phyloP scores from a whole-genome alignment of 441 rosid species.

The Adansonia rubrostipa region DNA sequence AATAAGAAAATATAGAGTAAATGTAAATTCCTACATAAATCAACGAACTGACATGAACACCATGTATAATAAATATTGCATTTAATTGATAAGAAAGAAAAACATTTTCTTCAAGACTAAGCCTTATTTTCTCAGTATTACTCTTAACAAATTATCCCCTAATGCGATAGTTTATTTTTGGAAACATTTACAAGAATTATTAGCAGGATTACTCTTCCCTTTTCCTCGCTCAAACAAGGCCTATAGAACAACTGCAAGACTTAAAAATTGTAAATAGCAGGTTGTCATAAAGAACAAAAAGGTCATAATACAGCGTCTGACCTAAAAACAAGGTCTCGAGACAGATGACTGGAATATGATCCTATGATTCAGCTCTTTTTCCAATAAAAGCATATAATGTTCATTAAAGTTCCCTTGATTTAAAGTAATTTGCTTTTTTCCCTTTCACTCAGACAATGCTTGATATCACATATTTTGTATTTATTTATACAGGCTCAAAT shows the following conservation, averaged over 20 bases:
- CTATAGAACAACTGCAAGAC: neutral
- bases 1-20: conserved; percentile 25
- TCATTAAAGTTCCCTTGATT: neutral
- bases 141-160: neutral
- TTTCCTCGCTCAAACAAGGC: conserved; percentile 14
- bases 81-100: conserved; percentile 20
- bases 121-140: neutral
- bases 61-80: conserved; percentile 13
- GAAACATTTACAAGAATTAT: neutral
- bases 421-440: neutral
- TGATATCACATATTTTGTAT: conserved; percentile 15
- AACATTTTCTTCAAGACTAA: conserved; percentile 12
- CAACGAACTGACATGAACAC: conserved; percentile 7
- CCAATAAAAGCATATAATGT: neutral
- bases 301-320: neutral
- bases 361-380: neutral
- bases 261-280: conserved; percentile 1
- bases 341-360: conserved; percentile 12
- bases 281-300: neutral
- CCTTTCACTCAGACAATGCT: neutral
- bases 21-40: conserved; percentile 6
- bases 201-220: neutral
- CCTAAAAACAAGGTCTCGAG: neutral
- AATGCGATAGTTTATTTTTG: neutral
- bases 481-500: neutral